These are phyloP conservation scores for Chalaropsis thielavioides DNA, from an alignment of 2,329 filamentous ascomycete genomes.

Conservation along the genomic window DNA sequence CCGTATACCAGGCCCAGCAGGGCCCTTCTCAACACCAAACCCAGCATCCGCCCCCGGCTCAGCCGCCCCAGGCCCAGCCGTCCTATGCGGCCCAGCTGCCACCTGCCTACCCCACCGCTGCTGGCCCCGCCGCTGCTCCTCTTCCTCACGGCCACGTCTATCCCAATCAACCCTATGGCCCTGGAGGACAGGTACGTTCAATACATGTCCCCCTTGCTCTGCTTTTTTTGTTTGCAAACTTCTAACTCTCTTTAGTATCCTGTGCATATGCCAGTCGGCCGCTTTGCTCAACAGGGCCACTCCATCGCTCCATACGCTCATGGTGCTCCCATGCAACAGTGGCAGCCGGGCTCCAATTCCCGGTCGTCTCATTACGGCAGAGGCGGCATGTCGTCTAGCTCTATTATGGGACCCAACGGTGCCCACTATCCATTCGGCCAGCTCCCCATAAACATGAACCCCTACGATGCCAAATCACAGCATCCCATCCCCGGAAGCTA, in stretches of 20 bases:
- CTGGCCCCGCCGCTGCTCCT: neutral
- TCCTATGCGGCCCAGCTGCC: neutral
- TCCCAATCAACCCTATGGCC: constrained; percentile 21
- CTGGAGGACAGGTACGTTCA: constrained; percentile 28
- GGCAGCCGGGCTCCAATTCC: constrained; percentile 28
- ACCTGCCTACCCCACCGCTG: neutral
- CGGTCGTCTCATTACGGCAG: constrained; percentile 22
- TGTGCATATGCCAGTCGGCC: neutral
- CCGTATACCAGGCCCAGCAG: constrained; percentile 5
- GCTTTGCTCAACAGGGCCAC: neutral
- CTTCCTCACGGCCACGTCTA: constrained; percentile 30
- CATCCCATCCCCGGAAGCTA: constrained; percentile 77
- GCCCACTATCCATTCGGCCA: constrained; percentile 65
- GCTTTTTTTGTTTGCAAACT: neutral
- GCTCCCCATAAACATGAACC: constrained; percentile 53
- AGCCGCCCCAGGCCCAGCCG: neutral
- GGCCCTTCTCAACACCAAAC: constrained; percentile 18
- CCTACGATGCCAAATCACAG: constrained; percentile 48
- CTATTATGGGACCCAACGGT: constrained; percentile 21
- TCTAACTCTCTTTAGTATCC: neutral
- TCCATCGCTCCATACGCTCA: neutral
- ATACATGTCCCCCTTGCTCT: neutral
- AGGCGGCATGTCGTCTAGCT: constrained; percentile 17
- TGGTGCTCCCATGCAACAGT: constrained; percentile 23
- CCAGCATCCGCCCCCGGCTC: too few relatives aligned